A percentile compares a stretch with the other conserved stretches of the same genome.
Conservation (phyloP, 148 eudicot genomes). For the Camellia lanceoleosa region DNA sequence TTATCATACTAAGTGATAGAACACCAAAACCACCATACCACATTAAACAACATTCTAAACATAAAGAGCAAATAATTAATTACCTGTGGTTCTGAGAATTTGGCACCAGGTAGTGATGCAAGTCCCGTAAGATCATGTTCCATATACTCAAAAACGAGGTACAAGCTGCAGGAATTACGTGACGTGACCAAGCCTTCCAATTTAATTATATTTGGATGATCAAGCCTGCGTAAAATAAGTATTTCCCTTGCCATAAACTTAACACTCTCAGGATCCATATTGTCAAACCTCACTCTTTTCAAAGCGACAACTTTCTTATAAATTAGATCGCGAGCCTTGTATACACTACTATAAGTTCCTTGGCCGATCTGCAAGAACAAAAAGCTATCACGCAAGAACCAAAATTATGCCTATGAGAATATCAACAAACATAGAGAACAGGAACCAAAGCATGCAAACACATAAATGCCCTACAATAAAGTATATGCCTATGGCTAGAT, state of each 20-base stretch:
- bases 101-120: conserved; percentile 69
- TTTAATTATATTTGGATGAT: conserved; percentile 79
- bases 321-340: conserved; percentile 74
- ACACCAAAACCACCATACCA: background rate
- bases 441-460: background rate
- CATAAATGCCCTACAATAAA: background rate
- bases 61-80: background rate
- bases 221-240: conserved; percentile 76
- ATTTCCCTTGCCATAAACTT: conserved; percentile 94
- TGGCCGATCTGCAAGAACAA: conserved; percentile 79
- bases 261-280: conserved; percentile 73
- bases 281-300: conserved; percentile 86
- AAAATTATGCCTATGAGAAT: conserved; percentile 18
- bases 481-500: background rate
- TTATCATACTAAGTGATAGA: background rate
- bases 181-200: conserved; percentile 78
- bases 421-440: background rate
- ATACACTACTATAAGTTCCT: conserved; percentile 95
- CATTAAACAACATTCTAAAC: background rate
- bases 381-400: conserved; percentile 24
- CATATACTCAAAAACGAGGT: conserved; percentile 87
- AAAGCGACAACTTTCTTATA: conserved; percentile 66
- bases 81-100: conserved; percentile 89
- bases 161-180: conserved; percentile 57
- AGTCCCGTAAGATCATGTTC: conserved; percentile 93